These are phyloP conservation scores for Aquanectria penicillioides DNA, from an alignment of 2,329 filamentous ascomycete genomes.

Conservation along the genomic window DNA sequence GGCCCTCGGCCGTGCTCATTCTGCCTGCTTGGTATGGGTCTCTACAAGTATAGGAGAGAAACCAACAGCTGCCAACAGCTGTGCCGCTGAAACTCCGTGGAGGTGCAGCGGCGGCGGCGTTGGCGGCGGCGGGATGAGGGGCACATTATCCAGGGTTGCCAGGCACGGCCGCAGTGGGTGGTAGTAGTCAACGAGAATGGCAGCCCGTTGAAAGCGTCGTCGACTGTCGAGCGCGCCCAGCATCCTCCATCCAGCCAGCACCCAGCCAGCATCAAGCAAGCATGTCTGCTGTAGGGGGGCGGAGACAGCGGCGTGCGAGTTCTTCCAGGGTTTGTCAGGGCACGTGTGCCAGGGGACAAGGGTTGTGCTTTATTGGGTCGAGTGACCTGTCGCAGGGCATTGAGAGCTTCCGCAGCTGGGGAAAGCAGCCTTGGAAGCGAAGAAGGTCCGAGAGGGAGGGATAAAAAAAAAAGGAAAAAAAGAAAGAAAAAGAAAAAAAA, in stretches of 20 bases:
- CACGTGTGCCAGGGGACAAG: conserved; percentile 19
- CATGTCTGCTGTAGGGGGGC: too few species aligned
- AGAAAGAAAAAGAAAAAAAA: neutral
- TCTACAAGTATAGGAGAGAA: neutral
- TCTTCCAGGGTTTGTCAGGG: conserved; percentile 15
- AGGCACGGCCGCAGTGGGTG: neutral
- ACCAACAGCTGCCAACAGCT: neutral
- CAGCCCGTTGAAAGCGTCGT: too few species aligned
- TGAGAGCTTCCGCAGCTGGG: neutral
- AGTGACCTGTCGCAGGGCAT: neutral
- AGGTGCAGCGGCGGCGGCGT: conserved; percentile 14
- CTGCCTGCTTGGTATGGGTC: too few species aligned
- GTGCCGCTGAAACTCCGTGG: neutral
- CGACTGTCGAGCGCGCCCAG: too few species aligned
- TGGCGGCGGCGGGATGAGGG: conserved; percentile 1
- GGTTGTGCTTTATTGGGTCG: conserved; percentile 13
- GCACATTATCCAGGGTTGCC: neutral
- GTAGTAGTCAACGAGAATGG: too few species aligned
- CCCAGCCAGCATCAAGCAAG: too few species aligned
- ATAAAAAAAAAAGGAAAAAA: neutral
- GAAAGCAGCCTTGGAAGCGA: conserved; percentile 8
- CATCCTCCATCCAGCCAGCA: too few species aligned
- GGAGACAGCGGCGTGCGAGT: conserved; percentile 6
- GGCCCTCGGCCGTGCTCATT: neutral
- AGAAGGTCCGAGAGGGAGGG: neutral